Evolutionary conservation across 1,284 basidiomycete species (phyloP), one percentile per base, ranked within the genome.

Genomic region (Sanguinoderma infundibulare): DNA sequence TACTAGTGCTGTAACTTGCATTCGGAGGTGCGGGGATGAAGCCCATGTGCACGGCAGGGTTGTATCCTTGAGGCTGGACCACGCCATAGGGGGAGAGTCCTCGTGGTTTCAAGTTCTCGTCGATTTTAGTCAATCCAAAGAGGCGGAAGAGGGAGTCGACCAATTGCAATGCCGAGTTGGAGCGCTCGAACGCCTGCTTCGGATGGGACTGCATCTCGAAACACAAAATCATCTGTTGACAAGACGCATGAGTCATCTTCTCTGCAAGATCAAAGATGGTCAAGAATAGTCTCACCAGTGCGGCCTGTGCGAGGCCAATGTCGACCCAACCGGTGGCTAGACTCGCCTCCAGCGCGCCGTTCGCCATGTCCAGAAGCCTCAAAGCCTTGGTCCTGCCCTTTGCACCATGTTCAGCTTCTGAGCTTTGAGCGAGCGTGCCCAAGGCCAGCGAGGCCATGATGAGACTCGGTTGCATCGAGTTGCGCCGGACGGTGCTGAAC

Each of bases 121-220:
- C 84, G 32, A 86, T 63, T 53, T 70, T 63, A 4, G 80, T 86
- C 57, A 92, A 73, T 5, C 82, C 80, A 17, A 91, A 78, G 17
- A 79, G 77, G 52, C 84, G 84, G 57, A 92, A 85, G 55, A 92
- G 83, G 2, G 81, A 83, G 69, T 91, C 91, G 14, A 92, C 79
- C 68, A 85, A 79, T 40, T 80, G 60, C 71, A 91, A 71, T 1
- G 86, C 76, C 17, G 87, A 87, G 9, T 76, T 74, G 32, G 82
- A 79, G 22, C 90, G 82, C 35, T 78, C 71, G 1, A 75, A 73
- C 0, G 81, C 79, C 69, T 89, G 83, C 36, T 77, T 67, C 2
- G 89, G 89, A 70, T 92, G 88, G 0, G 85, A 78, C 64, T 85
- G 89, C 55, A 90, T 73, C 72, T 92, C 89, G 65, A 91, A 92